Evolutionary conservation across 768 basidiomycete species (phyloP), one percentile per base, ranked within the genome.

Genomic region (Agaricus subrufescens): DNA sequence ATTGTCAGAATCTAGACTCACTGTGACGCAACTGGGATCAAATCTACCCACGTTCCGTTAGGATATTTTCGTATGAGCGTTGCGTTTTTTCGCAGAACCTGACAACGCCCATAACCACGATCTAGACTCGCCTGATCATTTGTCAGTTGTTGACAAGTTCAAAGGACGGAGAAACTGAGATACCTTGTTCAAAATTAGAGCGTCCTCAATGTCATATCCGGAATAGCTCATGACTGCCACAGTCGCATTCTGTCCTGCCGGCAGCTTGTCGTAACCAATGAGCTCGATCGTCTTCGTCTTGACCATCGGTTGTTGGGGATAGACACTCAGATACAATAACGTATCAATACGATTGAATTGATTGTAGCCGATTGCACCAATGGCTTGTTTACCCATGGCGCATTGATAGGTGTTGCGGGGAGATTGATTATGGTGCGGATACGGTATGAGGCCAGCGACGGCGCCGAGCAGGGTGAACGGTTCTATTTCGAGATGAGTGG

Each of bases 381-480:
- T 99, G 2, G 97, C 96, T 76, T 99, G 97, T 75, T 99, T 99
- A 53, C 97, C 96, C 96, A 99, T 99, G 54, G 96, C 96, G 66
- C 96, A 99, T 75, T 99, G 96, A 69, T 99, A 99, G 9, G 97
- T 99, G 66, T 99, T 99, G 53, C 97, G 89, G 2, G 97, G 97
- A 4, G 97, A 98, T 67, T 99, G 97, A 66, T 99, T 99, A 70
- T 99, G 97, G 68, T 99, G 97, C 1, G 97, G 97, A 67, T 99
- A 99, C 11, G 97, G 97, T 66, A 99, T 99, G 27, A 99, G 83
- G 46, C 97, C 97, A 3, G 97, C 97, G 47, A 99, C 97, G 38
- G 94, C 97, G 12, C 97, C 97, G 11, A 99, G 84, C 58, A 99
- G 76, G 2, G 97, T 98, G 72, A 99, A 99, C 1, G 97, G 97